Conservation (phyloP, 768 basidiomycete species). For the Mycena venus region DNA sequence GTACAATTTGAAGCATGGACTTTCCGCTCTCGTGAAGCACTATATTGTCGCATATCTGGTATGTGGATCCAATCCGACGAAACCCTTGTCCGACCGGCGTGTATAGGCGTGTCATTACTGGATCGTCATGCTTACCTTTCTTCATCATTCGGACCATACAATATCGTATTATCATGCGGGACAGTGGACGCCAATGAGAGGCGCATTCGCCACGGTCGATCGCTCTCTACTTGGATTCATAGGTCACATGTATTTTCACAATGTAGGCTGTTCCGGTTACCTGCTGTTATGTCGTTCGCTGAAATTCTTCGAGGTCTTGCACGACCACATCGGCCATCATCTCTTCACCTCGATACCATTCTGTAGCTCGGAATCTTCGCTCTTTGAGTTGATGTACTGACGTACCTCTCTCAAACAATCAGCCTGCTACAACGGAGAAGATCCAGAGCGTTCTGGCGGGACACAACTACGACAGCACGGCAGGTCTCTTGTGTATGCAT, state of each 20-base stretch:
- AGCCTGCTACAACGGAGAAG: conserved; percentile 59
- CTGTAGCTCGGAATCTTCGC: conserved; percentile 51
- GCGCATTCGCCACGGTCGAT: conserved; percentile 73
- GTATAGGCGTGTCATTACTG: conserved; percentile 39
- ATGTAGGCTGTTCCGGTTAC: conserved; percentile 61
- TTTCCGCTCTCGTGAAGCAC: conserved; percentile 19
- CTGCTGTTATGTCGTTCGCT: background rate
- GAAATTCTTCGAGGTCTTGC: background rate
- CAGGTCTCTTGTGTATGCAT: conserved; percentile 37
- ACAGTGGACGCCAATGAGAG: conserved; percentile 72
- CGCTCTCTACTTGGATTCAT: conserved; percentile 58
- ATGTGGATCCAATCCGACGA: background rate
- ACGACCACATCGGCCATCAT: conserved; percentile 68
- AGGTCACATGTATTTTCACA: background rate
- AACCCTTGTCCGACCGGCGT: too few species aligned
- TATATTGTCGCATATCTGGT: conserved; percentile 28
- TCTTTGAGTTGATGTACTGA: background rate
- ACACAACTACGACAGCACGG: conserved; percentile 70
- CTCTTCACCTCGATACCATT: conserved; percentile 72
- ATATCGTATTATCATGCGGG: conserved; percentile 70
- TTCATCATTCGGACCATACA: conserved; percentile 72
- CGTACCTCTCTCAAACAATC: conserved; percentile 55
- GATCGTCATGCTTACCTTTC: conserved; percentile 74
- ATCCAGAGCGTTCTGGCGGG: conserved; percentile 65
- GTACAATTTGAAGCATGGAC: conserved; percentile 12